Conservation (phyloP, 345 rosid genomes). For the Sonneratia alba region DNA sequence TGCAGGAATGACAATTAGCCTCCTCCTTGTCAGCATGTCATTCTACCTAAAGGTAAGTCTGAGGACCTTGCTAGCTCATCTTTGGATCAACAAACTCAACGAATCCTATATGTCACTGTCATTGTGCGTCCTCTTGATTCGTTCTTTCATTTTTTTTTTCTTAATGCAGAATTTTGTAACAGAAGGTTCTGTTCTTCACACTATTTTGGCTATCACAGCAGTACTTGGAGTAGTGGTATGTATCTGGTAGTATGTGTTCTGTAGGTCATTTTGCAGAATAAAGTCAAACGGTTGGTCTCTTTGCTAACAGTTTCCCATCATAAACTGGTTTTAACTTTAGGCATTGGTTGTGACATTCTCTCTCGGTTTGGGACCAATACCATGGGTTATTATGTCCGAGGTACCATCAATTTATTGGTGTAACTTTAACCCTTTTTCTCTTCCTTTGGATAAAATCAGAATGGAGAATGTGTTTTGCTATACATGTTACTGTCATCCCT, state of each 20-base stretch:
- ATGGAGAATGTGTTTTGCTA: no score
- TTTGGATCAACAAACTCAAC: neutral
- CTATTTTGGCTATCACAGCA: conserved; percentile 48
- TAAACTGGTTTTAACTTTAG: conserved; percentile 24
- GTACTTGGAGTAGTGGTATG: conserved; percentile 86
- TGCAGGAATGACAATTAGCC: conserved; percentile 65
- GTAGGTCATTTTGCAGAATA: neutral
- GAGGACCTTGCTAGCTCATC: neutral
- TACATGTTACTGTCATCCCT: neutral
- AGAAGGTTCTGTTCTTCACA: conserved; percentile 39
- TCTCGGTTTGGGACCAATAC: conserved; percentile 88
- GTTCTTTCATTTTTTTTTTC: neutral
- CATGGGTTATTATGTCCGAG: conserved; percentile 99
- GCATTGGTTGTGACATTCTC: conserved; percentile 64
- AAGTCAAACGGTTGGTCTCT: conserved; percentile 5
- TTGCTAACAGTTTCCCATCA: conserved; percentile 2
- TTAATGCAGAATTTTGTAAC: conserved; percentile 41
- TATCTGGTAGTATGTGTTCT: neutral
- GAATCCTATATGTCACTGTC: neutral
- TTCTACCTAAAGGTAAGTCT: conserved; percentile 49
- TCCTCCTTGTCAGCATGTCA: conserved; percentile 55
- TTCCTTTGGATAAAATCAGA: neutral
- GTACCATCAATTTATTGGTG: conserved; percentile 19
- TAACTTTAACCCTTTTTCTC: neutral
- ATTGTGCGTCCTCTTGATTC: neutral